These are phyloP conservation scores for Amanita jacksonii DNA, from an alignment of 768 basidiomycete species.

Conservation along the genomic window DNA sequence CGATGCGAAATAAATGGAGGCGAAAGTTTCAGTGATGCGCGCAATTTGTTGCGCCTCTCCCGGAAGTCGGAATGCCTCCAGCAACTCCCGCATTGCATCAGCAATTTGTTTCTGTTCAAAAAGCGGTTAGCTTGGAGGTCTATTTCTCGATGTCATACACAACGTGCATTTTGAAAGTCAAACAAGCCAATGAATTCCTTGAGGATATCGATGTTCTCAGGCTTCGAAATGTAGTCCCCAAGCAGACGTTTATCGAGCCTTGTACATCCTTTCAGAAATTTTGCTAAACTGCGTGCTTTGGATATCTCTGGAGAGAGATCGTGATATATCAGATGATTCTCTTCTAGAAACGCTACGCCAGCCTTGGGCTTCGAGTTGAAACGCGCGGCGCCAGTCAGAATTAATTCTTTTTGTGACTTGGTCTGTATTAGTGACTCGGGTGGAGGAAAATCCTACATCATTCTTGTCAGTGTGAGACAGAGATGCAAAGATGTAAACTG, in stretches of 20 bases:
- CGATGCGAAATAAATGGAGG: slow-evolving; percentile 81
- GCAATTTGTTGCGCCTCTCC: slow-evolving; percentile 93
- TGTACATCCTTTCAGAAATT: slow-evolving; percentile 76
- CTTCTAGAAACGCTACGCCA: slow-evolving; percentile 85
- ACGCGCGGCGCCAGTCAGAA: slow-evolving; percentile 70
- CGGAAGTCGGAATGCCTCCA: slow-evolving; percentile 90
- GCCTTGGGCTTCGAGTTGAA: slow-evolving; percentile 93
- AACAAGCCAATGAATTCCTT: slow-evolving; percentile 84
- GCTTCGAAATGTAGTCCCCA: slow-evolving; percentile 87
- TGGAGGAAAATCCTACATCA: slow-evolving; percentile 43
- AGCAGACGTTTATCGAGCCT: slow-evolving; percentile 87
- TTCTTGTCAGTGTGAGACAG: slow-evolving; percentile 4
- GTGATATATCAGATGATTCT: slow-evolving; percentile 79
- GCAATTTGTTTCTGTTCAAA: slow-evolving; percentile 76
- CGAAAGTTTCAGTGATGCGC: slow-evolving; percentile 92
- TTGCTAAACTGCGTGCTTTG: slow-evolving; percentile 63
- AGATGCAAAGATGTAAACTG: slow-evolving; percentile 15
- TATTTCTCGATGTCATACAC: neutral
- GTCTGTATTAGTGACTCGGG: slow-evolving; percentile 49
- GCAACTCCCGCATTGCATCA: slow-evolving; percentile 90
- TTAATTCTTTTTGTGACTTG: slow-evolving; percentile 82
- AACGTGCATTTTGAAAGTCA: slow-evolving; percentile 76
- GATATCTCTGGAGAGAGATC: slow-evolving; percentile 49
- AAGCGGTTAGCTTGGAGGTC: slow-evolving; percentile 5
- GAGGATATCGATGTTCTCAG: slow-evolving; percentile 77